Base-by-base conservation (phyloP, 441 rosid species). In the Erodium texanum region DNA sequence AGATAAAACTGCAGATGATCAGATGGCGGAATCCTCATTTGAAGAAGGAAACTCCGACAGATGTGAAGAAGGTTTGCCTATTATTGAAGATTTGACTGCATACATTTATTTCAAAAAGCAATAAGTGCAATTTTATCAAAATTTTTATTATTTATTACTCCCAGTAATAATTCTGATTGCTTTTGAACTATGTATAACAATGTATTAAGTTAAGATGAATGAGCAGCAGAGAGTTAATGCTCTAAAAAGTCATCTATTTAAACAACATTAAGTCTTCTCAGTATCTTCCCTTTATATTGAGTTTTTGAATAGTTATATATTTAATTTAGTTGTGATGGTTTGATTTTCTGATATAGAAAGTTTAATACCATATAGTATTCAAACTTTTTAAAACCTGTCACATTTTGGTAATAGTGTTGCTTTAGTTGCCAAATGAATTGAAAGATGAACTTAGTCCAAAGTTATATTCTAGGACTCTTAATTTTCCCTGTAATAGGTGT, bases 21-120 rank as follows among this genome's bases (percentile, higher is more conserved):
- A 70, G 63, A 79, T 77, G 52, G 69, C 81, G 66, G 78, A 78
- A 73, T 83, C 87, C 2, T 74, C 73, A 20, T 80, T 86, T 71
- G 90, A 82, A 64, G 88, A 83, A 72, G 73, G 71, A 66, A 80
- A 77, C 59, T 75, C 86, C 45, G 82, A 75, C 70, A 81, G 84
- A 74, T 73, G 75, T 66, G 81, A 69, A 71, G 90, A 87, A 48
- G 85, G 78, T 76, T 84, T 78, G 45, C 81, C 81, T 38, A 66
- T 74, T 67, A 71, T 76, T 54, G 54, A 66, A 68, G 75, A 68
- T 65, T 72, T 73, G 62, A 61, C 69, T 66, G 79, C 82, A 78
- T 11, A 22, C 29, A 66, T 24, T 45, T 32, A 54, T 69, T 36
- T 69, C 23, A 16, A 59, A 36, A 68, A 20, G 61, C 38, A 43